Evolutionary conservation across 768 basidiomycete species (phyloP).

Genomic region (Pisolithus marmoratus): DNA sequence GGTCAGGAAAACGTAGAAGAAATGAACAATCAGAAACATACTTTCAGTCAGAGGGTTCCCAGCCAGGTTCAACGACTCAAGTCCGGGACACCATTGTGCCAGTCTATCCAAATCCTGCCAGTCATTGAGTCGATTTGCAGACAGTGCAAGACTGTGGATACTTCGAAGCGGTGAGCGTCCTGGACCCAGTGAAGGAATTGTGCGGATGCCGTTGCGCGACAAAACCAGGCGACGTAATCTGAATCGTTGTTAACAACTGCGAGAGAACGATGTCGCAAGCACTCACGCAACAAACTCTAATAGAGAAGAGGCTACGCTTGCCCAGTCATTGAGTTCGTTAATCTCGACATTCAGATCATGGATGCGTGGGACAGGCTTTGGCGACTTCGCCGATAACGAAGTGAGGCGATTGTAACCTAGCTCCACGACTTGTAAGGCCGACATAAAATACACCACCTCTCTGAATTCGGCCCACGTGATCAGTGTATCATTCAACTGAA

Average conservation of each 20-base stretch:
- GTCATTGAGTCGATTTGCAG: conserved; percentile 48
- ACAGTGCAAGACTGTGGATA: conserved; percentile 58
- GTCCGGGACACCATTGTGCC: conserved; percentile 59
- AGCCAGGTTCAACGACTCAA: conserved; percentile 54
- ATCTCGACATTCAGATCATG: conserved; percentile 63
- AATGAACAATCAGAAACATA: conserved; percentile 18
- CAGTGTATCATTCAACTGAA: conserved; percentile 72
- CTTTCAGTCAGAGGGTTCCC: conserved; percentile 64
- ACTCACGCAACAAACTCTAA: conserved; percentile 40
- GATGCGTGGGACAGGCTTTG: conserved; percentile 26
- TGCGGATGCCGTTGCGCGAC: conserved; percentile 51
- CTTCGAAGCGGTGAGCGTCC: conserved; percentile 22
- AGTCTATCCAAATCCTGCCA: conserved; percentile 68
- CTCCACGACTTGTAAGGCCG: conserved; percentile 51
- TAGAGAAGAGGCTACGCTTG: conserved; percentile 40
- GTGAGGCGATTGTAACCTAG: conserved; percentile 63
- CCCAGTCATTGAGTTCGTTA: conserved; percentile 60
- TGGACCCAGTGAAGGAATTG: conserved; percentile 35
- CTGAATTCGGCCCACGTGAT: conserved; percentile 67
- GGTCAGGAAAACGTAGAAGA: conserved; percentile 1
- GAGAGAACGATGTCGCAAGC: background rate
- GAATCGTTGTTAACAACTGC: background rate
- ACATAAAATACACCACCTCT: conserved; percentile 46
- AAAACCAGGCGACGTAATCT: conserved; percentile 62
- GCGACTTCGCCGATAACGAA: conserved; percentile 20